A percentile compares a stretch with the other conserved stretches of the same genome.
phyloP scores from a whole-genome alignment of 176 grass and related monocot genomes.

The Urochloa ruziziensis region DNA sequence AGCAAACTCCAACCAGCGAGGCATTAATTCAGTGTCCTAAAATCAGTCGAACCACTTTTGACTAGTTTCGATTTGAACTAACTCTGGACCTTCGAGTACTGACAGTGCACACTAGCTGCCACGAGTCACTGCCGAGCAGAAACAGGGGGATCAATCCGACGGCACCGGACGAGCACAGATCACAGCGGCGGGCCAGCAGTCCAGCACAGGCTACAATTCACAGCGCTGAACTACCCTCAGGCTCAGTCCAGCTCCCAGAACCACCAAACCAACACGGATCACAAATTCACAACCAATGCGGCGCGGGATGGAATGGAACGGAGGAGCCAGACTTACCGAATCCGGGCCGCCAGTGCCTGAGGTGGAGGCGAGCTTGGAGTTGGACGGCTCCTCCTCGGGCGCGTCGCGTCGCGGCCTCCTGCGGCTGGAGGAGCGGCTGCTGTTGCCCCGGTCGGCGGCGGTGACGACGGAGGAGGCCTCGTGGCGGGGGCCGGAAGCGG shows the following conservation, averaged over 20 bases:
- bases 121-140: neutral
- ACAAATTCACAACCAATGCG: slow-evolving; percentile 9
- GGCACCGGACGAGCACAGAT: neutral
- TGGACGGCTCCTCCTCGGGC: slow-evolving; percentile 48
- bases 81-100: neutral
- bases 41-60: neutral
- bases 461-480: slow-evolving; percentile 51
- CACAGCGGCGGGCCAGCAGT: neutral
- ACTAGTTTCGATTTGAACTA: neutral
- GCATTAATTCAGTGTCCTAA: neutral
- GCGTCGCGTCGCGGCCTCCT: neutral
- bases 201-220: neutral
- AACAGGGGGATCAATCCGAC: neutral
- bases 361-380: slow-evolving; percentile 56
- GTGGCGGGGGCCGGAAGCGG: neutral
- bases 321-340: slow-evolving; percentile 21
- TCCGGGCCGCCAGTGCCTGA: slow-evolving; percentile 22
- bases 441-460: slow-evolving; percentile 38
- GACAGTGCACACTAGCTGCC: neutral
- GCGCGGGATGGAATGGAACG: neutral
- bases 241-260: neutral
- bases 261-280: neutral
- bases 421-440: slow-evolving; percentile 22
- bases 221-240: neutral
- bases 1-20: neutral